Conservation (phyloP, 2,329 filamentous ascomycete species). For the Colletotrichum trifolii region DNA sequence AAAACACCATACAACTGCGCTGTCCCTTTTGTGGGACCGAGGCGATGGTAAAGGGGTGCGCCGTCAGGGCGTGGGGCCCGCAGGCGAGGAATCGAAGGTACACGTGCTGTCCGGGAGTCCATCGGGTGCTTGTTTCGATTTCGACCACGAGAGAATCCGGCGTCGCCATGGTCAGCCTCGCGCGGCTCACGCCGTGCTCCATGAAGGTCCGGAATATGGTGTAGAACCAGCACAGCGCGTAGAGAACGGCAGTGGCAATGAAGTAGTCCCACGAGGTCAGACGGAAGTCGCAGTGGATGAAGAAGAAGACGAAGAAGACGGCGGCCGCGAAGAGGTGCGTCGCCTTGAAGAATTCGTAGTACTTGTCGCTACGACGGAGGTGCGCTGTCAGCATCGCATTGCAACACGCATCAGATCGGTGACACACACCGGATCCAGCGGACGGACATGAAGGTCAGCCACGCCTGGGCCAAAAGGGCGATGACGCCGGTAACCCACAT, state of each 20-base stretch:
- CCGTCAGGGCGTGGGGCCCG: constrained; percentile 55
- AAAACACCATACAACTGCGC: constrained; percentile 60
- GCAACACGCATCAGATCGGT: neutral
- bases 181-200: constrained; percentile 44
- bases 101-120: constrained; percentile 65
- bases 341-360: constrained; percentile 71
- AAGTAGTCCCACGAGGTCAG: constrained; percentile 72
- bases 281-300: constrained; percentile 67
- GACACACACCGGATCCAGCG: constrained; percentile 57
- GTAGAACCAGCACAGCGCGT: constrained; percentile 52
- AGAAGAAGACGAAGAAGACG: constrained; percentile 68
- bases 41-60: constrained; percentile 67
- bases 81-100: constrained; percentile 63
- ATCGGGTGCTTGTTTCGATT: constrained; percentile 56
- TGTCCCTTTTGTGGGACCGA: constrained; percentile 52
- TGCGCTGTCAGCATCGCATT: neutral
- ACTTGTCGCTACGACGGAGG: constrained; percentile 53
- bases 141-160: constrained; percentile 51
- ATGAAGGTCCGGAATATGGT: constrained; percentile 47
- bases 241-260: constrained; percentile 60
- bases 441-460: constrained; percentile 64
- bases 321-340: constrained; percentile 63
- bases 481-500: constrained; percentile 67
- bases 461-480: constrained; percentile 63
- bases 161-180: constrained; percentile 20